A percentile compares a stretch with the other conserved stretches of the same genome.
Evolutionary conservation across 2,329 filamentous ascomycete genomes (phyloP).

Genomic region (Diaporthe vexans): DNA sequence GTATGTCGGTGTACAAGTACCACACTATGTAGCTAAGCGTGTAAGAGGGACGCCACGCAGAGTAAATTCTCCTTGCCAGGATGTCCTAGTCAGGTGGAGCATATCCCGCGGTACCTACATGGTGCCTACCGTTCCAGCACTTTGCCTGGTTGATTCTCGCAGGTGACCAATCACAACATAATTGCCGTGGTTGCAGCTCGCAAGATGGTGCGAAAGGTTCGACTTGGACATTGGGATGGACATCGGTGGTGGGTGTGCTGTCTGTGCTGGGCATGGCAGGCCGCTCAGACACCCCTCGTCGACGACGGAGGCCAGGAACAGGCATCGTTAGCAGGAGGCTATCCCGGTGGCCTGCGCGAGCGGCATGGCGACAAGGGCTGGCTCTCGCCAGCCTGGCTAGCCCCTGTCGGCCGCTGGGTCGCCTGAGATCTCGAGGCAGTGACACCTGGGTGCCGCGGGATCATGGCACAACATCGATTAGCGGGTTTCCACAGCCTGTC

Average conservation of each 20-base stretch:
- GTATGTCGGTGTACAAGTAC: constrained; percentile 34
- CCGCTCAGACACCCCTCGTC: constrained; percentile 23
- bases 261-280: constrained; percentile 26
- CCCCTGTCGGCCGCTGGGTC: constrained; percentile 30
- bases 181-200: constrained; percentile 15
- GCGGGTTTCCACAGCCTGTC: constrained; percentile 29
- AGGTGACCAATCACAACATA: constrained; percentile 18
- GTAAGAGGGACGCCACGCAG: constrained; percentile 31
- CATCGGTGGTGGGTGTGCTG: constrained; percentile 16
- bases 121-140: constrained; percentile 18
- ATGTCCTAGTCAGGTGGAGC: constrained; percentile 21
- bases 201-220: constrained; percentile 8
- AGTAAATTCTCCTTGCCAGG: constrained; percentile 23
- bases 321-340: constrained; percentile 25
- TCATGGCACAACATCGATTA: constrained; percentile 35
- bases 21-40: constrained; percentile 26
- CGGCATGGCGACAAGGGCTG: constrained; percentile 38
- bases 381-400: constrained; percentile 16
- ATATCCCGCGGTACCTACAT: constrained; percentile 32
- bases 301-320: constrained; percentile 28
- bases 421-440: constrained; percentile 23
- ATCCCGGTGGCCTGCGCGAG: constrained; percentile 31
- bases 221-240: constrained; percentile 26
- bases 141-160: constrained; percentile 16
- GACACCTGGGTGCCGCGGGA: constrained; percentile 23